Conservation (phyloP, 257 asterid species). For the Coffea canephora region DNA sequence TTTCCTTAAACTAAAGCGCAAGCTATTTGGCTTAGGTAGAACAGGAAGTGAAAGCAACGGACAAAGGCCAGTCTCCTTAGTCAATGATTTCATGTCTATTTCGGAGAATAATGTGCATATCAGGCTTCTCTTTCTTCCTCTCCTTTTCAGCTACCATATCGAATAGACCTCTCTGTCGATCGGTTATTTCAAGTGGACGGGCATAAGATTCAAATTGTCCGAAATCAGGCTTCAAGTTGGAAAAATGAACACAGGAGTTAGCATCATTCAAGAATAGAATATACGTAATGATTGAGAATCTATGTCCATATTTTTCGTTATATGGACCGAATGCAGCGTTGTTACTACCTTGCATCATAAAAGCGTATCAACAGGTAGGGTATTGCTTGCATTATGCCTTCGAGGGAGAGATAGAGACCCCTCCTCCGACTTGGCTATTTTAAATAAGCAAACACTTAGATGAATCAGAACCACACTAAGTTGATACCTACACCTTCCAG, state of each 20-base stretch:
- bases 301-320: not conserved
- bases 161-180: not conserved
- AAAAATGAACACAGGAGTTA: not conserved
- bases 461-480: conserved; percentile 5
- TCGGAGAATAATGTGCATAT: not conserved
- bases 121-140: not conserved
- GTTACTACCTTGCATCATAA: not conserved
- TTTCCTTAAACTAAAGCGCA: not conserved
- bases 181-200: not conserved
- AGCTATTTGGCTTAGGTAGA: not conserved
- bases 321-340: not conserved
- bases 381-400: not conserved
- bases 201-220: not conserved
- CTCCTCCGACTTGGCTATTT: conserved; percentile 3
- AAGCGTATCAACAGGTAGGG: not conserved
- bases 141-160: not conserved
- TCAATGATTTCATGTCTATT: not conserved
- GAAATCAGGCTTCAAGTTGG: not conserved
- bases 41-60: not conserved
- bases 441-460: not conserved
- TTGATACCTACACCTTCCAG: conserved; percentile 12
- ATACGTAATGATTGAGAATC: not conserved
- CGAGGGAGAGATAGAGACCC: not conserved
- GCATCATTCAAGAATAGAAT: not conserved
- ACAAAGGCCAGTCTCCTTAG: not conserved